Conservation (phyloP, 805 yeast species). For the Yamadazyma endophytica region DNA sequence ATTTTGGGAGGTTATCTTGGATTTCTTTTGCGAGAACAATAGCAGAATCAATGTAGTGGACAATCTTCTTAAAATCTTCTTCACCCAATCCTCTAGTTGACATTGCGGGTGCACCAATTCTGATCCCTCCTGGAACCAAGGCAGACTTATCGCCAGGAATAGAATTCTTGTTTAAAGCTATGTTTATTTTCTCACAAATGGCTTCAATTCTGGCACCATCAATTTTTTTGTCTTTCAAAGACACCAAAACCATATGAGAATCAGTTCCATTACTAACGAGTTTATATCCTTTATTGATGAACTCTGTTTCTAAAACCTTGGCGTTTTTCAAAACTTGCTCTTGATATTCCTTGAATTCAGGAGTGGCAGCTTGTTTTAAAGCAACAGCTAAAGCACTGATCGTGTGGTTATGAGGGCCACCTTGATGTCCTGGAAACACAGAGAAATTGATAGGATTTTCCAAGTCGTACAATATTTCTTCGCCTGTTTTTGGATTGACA, state of each 20-base stretch:
- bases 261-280: constrained; percentile 94
- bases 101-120: constrained; percentile 99
- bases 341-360: constrained; percentile 87
- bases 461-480: constrained; percentile 78
- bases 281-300: constrained; percentile 60
- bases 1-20: constrained; percentile 80
- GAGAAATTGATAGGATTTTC: constrained; percentile 92
- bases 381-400: constrained; percentile 96
- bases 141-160: constrained; percentile 97
- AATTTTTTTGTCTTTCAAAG: constrained; percentile 70
- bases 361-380: constrained; percentile 83
- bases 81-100: constrained; percentile 88
- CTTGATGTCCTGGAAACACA: constrained; percentile 99
- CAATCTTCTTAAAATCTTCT: constrained; percentile 76
- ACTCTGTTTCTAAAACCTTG: constrained; percentile 64
- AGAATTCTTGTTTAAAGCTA: constrained; percentile 94
- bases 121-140: constrained; percentile 89
- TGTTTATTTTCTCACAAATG: constrained; percentile 82
- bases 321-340: constrained; percentile 79
- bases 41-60: constrained; percentile 74
- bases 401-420: constrained; percentile 99
- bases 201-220: constrained; percentile 97
- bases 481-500: constrained; percentile 74
- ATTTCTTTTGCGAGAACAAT: constrained; percentile 70
- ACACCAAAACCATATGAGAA: constrained; percentile 85